A percentile compares a stretch with the other conserved stretches of the same genome.
Conservation (phyloP, 1,139 yeast genomes). For the Lodderomyces parapsilosis region DNA sequence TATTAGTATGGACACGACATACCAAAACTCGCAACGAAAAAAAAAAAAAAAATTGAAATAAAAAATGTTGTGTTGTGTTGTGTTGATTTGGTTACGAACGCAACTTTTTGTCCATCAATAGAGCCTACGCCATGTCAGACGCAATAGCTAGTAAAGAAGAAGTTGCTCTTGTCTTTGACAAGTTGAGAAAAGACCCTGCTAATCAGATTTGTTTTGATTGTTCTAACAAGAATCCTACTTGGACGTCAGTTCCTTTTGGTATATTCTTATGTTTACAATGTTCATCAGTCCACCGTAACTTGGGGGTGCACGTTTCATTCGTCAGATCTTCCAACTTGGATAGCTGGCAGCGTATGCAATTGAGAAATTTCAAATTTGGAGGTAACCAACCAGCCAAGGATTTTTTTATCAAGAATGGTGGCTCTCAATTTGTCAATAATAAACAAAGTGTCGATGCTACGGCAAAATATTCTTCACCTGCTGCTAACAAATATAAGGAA, state of each 20-base stretch:
- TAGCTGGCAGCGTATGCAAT: conserved; percentile 82
- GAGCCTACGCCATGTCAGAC: conserved; percentile 36
- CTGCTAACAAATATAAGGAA: conserved; percentile 76
- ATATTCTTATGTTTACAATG: conserved; percentile 49
- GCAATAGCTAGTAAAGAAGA: conserved; percentile 64
- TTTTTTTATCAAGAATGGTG: conserved; percentile 81
- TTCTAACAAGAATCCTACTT: conserved; percentile 49
- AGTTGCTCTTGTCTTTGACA: conserved; percentile 55
- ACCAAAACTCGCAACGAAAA: neutral
- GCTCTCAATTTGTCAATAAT: conserved; percentile 56
- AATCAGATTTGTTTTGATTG: conserved; percentile 79
- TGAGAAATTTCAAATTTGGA: conserved; percentile 88
- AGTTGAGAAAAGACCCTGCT: conserved; percentile 63
- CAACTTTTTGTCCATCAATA: no score
- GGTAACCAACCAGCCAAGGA: conserved; percentile 88
- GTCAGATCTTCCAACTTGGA: conserved; percentile 92
- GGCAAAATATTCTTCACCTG: conserved; percentile 75
- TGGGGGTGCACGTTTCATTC: conserved; percentile 51
- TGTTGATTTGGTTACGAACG: neutral
- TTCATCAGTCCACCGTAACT: conserved; percentile 49
- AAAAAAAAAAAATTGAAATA: conserved; percentile 1
- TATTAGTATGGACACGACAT: neutral
- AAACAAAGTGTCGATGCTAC: conserved; percentile 58
- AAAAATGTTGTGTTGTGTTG: no score
- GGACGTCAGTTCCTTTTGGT: conserved; percentile 54